Percentiles rank a stretch among this genome's conserved stretches.
Evolutionary conservation across 257 asterid genomes (phyloP).

Genomic region (Nicotiana tomentosiformis): DNA sequence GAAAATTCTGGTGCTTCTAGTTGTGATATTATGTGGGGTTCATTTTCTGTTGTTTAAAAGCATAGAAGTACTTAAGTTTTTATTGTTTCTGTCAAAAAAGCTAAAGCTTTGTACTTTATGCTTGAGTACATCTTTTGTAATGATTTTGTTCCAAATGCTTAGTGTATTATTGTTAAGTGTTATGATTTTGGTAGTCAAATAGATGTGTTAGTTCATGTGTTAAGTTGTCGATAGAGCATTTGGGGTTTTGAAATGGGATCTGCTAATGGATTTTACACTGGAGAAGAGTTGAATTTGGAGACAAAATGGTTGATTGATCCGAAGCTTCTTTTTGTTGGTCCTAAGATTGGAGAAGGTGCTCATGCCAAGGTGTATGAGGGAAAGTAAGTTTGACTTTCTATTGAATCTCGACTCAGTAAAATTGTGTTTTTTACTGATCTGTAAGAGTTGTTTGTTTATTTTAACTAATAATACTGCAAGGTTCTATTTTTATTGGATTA

Average conservation of each 20-base stretch:
- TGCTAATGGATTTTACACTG: conserved; percentile 57
- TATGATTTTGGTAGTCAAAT: conserved; percentile 15
- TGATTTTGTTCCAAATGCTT: neutral
- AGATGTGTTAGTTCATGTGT: conserved; percentile 22
- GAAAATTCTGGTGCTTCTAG: conserved; percentile 8
- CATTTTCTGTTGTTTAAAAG: conserved; percentile 1
- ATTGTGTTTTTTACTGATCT: conserved; percentile 10
- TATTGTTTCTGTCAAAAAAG: too few relatives aligned
- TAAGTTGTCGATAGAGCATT: conserved; percentile 4
- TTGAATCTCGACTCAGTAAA: neutral
- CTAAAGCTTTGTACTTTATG: too few relatives aligned
- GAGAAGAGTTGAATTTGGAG: conserved; percentile 61
- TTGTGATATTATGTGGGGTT: conserved; percentile 18
- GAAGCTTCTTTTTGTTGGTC: conserved; percentile 82
- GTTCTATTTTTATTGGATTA: neutral
- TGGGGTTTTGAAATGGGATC: conserved; percentile 55
- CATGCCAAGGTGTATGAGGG: conserved; percentile 97
- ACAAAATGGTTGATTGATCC: conserved; percentile 86
- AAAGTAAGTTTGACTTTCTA: conserved; percentile 64
- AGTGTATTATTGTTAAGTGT: neutral
- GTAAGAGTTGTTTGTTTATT: neutral
- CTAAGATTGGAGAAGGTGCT: conserved; percentile 97
- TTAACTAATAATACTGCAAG: neutral
- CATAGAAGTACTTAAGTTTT: too few relatives aligned
- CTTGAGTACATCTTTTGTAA: neutral